Evolutionary conservation across 768 basidiomycete genomes (phyloP), one percentile per base, ranked within the genome.

Genomic region (Russula earlei): DNA sequence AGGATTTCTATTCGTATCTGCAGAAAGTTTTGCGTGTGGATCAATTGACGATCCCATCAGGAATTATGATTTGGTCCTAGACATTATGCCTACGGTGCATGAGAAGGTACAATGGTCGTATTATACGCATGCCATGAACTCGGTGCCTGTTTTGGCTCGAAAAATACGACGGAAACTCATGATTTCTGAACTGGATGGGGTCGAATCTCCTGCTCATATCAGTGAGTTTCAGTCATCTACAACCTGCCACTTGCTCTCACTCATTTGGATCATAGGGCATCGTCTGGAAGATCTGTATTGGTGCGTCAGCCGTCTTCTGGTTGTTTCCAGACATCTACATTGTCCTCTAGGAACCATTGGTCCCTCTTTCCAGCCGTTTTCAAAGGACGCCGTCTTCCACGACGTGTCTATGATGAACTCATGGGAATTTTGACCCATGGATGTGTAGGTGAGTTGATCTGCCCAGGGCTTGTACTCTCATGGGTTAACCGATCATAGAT

Each of bases 61-160:
- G 57, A 2, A 71, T 37, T 65, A 71, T 22, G 75, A 80, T 43
- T 66, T 81, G 5, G 73, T 80, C 19, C 57, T 84, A 25, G 75
- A 81, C 43, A 66, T 78, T 3, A 66, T 61, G 31, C 11, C 47
- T 3, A 60, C 61, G 3, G 66, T 66, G 0, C 66, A 67, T 9
- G 55, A 49, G 0, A 50, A 40, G n/a, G 24, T 62, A 38, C 33
- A 40, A 20, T 64, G 67, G 62, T 45, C 72, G 57, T 82, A 82
- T 63, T 82, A 81, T 79, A 77, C 53, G 77, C 74, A 25, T 71
- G 80, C 58, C 79, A 81, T 42, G 20, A 61, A 65, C 67, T 0
- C 73, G 77, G 19, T 64, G 68, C n/a, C 66, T 83, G 10, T 84
- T 84, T 58, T 85, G 78, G 73, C 52, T 82, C 36, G 74, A 82